These are phyloP conservation scores for Erythrophleum fordii DNA, from an alignment of 306 rosid species.

Conservation along the genomic window DNA sequence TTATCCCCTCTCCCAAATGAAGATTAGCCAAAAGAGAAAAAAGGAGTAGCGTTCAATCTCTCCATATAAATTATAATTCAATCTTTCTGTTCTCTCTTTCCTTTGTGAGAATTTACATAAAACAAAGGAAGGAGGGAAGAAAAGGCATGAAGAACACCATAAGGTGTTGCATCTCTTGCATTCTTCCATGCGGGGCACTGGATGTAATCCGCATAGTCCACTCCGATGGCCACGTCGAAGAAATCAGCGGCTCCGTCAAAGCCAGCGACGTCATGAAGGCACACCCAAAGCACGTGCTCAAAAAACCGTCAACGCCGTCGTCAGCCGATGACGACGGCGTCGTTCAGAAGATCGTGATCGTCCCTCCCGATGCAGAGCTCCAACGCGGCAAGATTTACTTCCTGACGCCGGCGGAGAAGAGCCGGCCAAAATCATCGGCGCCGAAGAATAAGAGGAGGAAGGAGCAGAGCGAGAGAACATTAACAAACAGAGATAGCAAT, in stretches of 20 bases:
- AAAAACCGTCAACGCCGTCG: conserved; percentile 69
- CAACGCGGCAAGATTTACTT: conserved; percentile 98
- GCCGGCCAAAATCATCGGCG: conserved; percentile 37
- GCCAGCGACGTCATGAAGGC: conserved; percentile 91
- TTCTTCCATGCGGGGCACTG: conserved; percentile 90
- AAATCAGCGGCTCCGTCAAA: conserved; percentile 70
- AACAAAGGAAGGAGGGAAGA: neutral
- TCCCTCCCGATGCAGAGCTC: conserved; percentile 91
- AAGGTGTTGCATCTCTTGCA: conserved; percentile 95
- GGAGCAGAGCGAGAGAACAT: conserved; percentile 24
- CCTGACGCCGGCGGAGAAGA: conserved; percentile 63
- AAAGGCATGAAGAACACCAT: conserved; percentile 72
- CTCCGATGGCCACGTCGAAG: conserved; percentile 81
- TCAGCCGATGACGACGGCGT: conserved; percentile 53
- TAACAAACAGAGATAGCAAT: neutral
- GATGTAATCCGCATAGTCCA: conserved; percentile 94
- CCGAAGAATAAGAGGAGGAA: conserved; percentile 54
- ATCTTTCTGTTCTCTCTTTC: neutral
- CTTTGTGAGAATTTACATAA: conserved; percentile 48
- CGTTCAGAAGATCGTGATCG: conserved; percentile 78
- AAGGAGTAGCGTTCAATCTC: neutral
- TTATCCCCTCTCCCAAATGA: conserved; percentile 48
- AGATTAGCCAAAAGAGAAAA: too few species aligned
- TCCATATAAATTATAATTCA: neutral
- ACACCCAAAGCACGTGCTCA: conserved; percentile 85